These are phyloP conservation scores for Blepharisma japonicum DNA, from an alignment of 73 alveolate genomes.

Conservation along the genomic window DNA sequence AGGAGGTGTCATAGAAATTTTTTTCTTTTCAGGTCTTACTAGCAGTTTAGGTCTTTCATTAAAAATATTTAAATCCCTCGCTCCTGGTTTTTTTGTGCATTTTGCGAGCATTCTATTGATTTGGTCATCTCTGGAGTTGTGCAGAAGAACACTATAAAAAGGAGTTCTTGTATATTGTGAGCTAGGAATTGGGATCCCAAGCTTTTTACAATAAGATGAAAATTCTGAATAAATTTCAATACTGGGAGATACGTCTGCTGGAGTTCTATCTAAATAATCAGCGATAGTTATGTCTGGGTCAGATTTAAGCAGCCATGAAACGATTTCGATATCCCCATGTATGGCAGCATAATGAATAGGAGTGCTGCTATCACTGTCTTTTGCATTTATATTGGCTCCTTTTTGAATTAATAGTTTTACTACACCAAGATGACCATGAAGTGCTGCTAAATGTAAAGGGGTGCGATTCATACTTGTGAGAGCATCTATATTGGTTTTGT, in stretches of 20 bases:
- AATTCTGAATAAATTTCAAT: slow-evolving; percentile 63
- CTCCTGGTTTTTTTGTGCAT: background rate
- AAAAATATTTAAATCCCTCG: background rate
- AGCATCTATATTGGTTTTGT: slow-evolving; percentile 1
- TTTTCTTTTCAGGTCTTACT: background rate
- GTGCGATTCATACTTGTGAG: slow-evolving; percentile 41
- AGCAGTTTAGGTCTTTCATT: slow-evolving; percentile 12
- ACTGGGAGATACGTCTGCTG: slow-evolving; percentile 68
- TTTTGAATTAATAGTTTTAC: slow-evolving; percentile 41
- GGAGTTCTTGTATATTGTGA: slow-evolving; percentile 13
- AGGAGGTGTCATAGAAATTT: slow-evolving; percentile 28
- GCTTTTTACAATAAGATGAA: background rate
- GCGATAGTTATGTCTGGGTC: slow-evolving; percentile 51
- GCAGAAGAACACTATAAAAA: background rate
- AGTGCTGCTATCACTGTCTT: slow-evolving; percentile 51
- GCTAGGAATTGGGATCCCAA: background rate
- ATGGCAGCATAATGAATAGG: slow-evolving; percentile 41
- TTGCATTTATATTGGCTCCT: slow-evolving; percentile 40
- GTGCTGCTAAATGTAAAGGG: slow-evolving; percentile 76
- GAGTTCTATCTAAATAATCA: slow-evolving; percentile 64
- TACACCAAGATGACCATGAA: slow-evolving; percentile 72
- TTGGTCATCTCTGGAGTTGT: slow-evolving; percentile 16
- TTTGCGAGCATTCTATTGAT: slow-evolving; percentile 3
- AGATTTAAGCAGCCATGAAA: slow-evolving; percentile 25
- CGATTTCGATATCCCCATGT: slow-evolving; percentile 30